These are phyloP conservation scores for Aspergillus candidus DNA, from an alignment of 2,329 filamentous ascomycete species.

Conservation along the genomic window DNA sequence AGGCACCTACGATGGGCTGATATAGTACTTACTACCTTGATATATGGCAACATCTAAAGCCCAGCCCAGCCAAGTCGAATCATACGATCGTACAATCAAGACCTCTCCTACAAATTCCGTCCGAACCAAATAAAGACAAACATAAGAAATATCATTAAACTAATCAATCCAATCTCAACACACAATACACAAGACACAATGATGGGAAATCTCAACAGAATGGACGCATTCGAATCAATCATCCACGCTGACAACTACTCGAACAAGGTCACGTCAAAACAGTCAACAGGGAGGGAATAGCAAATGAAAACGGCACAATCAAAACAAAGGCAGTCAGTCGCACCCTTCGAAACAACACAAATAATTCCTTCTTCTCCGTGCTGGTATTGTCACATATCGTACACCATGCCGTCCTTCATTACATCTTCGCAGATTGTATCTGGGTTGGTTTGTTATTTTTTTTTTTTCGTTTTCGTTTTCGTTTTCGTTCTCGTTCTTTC, in stretches of 20 bases:
- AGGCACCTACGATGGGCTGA: too few species aligned
- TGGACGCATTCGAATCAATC: too few species aligned
- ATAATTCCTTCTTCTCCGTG: conserved; percentile 5
- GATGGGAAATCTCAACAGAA: too few species aligned
- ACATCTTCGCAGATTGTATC: not conserved
- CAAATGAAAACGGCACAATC: conserved; percentile 7
- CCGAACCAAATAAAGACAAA: too few species aligned
- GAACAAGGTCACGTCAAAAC: not conserved
- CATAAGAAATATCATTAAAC: not conserved
- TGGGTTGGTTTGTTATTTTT: conserved; percentile 6
- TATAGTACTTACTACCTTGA: too few species aligned
- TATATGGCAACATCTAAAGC: too few species aligned
- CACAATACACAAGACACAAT: too few species aligned
- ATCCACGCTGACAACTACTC: too few species aligned
- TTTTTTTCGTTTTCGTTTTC: conserved; percentile 2
- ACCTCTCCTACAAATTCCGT: too few species aligned
- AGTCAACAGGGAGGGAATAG: conserved; percentile 2
- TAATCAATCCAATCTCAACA: too few species aligned
- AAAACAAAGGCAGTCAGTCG: conserved; percentile 1
- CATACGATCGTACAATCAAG: too few species aligned
- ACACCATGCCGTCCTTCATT: conserved; percentile 4
- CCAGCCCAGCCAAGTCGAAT: too few species aligned
- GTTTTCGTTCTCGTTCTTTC: not conserved
- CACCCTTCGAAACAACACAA: not conserved
- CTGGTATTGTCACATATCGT: conserved; percentile 6